A percentile compares a stretch with the other conserved stretches of the same genome.
These are phyloP conservation scores for Erythrobasidium hasegawianum DNA, from an alignment of 1,284 basidiomycete genomes.

Conservation along the genomic window DNA sequence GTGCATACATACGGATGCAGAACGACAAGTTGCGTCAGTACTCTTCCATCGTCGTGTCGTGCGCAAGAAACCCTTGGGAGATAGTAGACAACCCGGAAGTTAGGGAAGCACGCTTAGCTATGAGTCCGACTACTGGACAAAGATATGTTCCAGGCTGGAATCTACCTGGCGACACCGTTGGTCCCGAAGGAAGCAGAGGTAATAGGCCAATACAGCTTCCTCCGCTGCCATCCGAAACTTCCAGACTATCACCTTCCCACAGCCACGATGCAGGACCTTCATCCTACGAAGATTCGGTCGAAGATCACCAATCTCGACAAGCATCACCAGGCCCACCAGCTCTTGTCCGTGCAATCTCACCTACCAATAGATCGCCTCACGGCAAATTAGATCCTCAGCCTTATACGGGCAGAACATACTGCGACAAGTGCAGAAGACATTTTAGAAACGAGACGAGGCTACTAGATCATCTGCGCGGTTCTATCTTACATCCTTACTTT, in stretches of 20 bases:
- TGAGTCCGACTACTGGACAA: too few species aligned
- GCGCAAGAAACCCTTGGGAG: background rate
- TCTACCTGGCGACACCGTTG: too few species aligned
- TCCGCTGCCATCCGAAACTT: too few species aligned
- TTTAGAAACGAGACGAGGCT: slow-evolving; percentile 6
- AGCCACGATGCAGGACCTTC: too few species aligned
- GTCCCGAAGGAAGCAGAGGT: too few species aligned
- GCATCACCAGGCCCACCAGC: background rate
- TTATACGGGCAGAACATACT: slow-evolving; percentile 1
- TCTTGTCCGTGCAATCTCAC: background rate
- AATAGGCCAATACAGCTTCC: too few species aligned
- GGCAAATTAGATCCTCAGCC: background rate
- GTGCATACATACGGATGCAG: background rate
- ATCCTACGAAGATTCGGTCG: too few species aligned
- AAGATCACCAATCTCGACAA: too few species aligned
- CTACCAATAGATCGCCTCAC: background rate
- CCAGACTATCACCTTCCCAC: too few species aligned
- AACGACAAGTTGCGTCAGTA: background rate
- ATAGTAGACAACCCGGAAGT: background rate
- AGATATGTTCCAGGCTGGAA: too few species aligned
- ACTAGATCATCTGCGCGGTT: slow-evolving; percentile 4
- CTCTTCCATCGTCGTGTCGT: background rate
- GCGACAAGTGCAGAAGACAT: slow-evolving; percentile 16
- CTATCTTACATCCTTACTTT: slow-evolving; percentile 13
- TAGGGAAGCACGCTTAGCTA: too few species aligned